Evolutionary conservation across 768 basidiomycete species (phyloP).

Genomic region (Leucosporidium scottii): DNA sequence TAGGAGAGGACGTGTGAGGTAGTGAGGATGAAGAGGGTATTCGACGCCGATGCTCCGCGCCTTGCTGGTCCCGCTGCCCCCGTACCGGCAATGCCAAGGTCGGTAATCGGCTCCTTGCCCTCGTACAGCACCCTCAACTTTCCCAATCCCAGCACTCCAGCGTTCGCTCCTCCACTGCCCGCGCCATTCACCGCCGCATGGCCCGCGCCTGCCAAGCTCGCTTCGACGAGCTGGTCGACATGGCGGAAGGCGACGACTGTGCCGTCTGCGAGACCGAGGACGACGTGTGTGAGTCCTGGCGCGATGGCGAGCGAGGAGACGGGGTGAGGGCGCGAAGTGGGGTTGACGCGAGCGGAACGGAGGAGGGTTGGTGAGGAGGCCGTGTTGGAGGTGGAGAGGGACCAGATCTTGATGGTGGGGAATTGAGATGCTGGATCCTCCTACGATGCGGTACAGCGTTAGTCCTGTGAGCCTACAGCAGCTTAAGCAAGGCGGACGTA

Average conservation of each 20-base stretch:
- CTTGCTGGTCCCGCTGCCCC: slow-evolving; percentile 38
- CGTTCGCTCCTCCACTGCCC: neutral
- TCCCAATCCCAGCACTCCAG: slow-evolving; percentile 66
- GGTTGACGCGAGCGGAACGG: slow-evolving; percentile 50
- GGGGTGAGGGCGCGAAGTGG: slow-evolving; percentile 41
- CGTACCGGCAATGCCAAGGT: slow-evolving; percentile 75
- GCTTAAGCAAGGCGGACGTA: slow-evolving; percentile 43
- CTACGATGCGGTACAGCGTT: slow-evolving; percentile 43
- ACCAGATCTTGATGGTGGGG: slow-evolving; percentile 68
- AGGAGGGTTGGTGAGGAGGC: slow-evolving; percentile 61
- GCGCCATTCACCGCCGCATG: neutral
- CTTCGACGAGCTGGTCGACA: slow-evolving; percentile 77
- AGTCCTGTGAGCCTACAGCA: slow-evolving; percentile 7
- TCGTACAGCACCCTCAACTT: slow-evolving; percentile 81
- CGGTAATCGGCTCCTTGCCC: slow-evolving; percentile 79
- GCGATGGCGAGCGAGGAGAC: slow-evolving; percentile 76
- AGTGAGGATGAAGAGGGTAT: slow-evolving; percentile 74
- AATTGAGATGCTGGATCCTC: slow-evolving; percentile 57
- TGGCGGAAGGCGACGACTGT: slow-evolving; percentile 86
- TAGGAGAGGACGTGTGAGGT: slow-evolving; percentile 64
- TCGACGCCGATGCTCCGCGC: slow-evolving; percentile 31
- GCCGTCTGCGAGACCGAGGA: slow-evolving; percentile 90
- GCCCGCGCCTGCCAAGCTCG: slow-evolving; percentile 38
- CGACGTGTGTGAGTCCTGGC: slow-evolving; percentile 67
- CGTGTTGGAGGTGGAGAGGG: slow-evolving; percentile 59